These are phyloP conservation scores for Iris macrosiphon DNA, from an alignment of 106 monocot genomes.

Conservation along the genomic window DNA sequence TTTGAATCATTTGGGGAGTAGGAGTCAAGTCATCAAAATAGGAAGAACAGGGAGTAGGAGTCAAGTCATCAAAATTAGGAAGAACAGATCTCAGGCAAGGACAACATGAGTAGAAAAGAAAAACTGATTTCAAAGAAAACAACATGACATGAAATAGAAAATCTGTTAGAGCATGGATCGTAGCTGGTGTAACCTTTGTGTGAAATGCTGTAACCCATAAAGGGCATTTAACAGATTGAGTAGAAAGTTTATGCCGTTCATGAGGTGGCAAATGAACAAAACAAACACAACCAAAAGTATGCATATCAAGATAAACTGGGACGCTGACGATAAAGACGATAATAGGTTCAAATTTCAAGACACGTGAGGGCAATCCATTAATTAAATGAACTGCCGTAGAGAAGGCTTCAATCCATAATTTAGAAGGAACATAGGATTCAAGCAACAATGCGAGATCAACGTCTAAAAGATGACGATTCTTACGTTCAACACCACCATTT, in stretches of 20 bases:
- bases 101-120: neutral
- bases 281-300: conserved; percentile 11
- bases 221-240: conserved; percentile 1
- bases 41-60: conserved; percentile 1
- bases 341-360: neutral
- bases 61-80: neutral
- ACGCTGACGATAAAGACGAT: neutral
- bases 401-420: conserved; percentile 1
- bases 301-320: neutral
- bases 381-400: conserved; percentile 5
- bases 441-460: neutral
- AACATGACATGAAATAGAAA: conserved; percentile 9
- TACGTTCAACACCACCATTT: conserved; percentile 1
- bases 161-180: neutral
- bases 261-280: conserved; percentile 2
- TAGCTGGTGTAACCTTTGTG: conserved; percentile 8
- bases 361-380: neutral
- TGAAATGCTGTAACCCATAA: neutral
- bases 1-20: neutral
- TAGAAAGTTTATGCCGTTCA: conserved; percentile 1
- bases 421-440: conserved; percentile 1
- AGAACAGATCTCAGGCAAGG: neutral
- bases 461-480: conserved; percentile 5
- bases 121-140: conserved; percentile 9
- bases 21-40: neutral